These are phyloP conservation scores for Iberis amara DNA, from an alignment of 441 rosid species.

Conservation along the genomic window DNA sequence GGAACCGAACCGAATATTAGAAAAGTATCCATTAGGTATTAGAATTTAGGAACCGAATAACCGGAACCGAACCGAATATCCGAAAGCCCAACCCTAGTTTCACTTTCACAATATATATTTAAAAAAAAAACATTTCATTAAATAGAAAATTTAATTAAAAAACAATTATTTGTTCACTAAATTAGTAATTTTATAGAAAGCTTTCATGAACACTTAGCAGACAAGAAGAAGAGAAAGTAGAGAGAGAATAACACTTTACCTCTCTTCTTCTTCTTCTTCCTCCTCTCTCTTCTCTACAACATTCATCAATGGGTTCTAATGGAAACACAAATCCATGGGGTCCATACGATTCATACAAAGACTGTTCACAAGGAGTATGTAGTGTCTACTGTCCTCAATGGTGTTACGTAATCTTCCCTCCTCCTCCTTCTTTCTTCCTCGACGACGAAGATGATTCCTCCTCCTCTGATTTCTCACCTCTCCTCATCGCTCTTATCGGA, in stretches of 20 bases:
- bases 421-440: constrained; percentile 54
- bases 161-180: no score
- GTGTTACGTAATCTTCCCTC: constrained; percentile 69
- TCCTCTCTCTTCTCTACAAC: constrained; percentile 17
- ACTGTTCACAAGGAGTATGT: constrained; percentile 69
- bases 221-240: neutral
- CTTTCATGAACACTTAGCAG: no score
- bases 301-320: constrained; percentile 44
- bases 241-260: constrained; percentile 34
- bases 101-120: no score
- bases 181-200: no score
- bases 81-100: no score
- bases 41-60: no score
- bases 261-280: constrained; percentile 31
- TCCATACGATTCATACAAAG: constrained; percentile 46
- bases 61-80: no score
- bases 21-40: no score
- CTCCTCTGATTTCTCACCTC: constrained; percentile 58
- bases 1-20: no score
- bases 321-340: constrained; percentile 51
- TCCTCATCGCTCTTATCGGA: constrained; percentile 61
- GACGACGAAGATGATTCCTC: constrained; percentile 31
- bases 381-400: constrained; percentile 72
- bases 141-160: no score
- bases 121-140: no score